phyloP scores from a whole-genome alignment of 805 yeast species.

The Candida yuanshanica region DNA sequence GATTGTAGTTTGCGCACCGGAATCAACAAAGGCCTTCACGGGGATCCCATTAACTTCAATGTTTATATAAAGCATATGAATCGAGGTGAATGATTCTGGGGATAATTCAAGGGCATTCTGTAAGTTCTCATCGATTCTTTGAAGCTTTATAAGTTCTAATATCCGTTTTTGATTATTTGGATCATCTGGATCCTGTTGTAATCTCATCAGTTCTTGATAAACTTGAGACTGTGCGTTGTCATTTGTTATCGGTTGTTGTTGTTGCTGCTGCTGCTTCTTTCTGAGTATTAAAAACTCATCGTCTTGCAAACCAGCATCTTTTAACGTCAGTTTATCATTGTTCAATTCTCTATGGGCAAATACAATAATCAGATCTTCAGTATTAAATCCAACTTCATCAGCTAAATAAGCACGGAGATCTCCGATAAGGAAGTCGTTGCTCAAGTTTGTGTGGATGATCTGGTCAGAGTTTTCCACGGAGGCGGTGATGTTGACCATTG shows the following conservation, averaged over 20 bases:
- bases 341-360: not conserved
- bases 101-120: slow-evolving; percentile 76
- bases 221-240: slow-evolving; percentile 2
- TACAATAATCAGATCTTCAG: not conserved
- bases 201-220: slow-evolving; percentile 39
- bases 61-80: slow-evolving; percentile 77
- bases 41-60: slow-evolving; percentile 73
- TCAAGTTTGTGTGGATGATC: slow-evolving; percentile 46
- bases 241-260: slow-evolving; percentile 9
- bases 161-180: slow-evolving; percentile 64
- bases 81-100: slow-evolving; percentile 84
- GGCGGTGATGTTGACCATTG: slow-evolving; percentile 10
- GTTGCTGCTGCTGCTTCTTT: slow-evolving; percentile 8
- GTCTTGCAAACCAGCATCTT: slow-evolving; percentile 43
- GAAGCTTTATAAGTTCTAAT: slow-evolving; percentile 60
- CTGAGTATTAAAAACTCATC: slow-evolving; percentile 45
- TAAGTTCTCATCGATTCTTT: slow-evolving; percentile 75
- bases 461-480: slow-evolving; percentile 14
- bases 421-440: slow-evolving; percentile 52
- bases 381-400: not conserved
- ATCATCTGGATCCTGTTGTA: slow-evolving; percentile 63
- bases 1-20: slow-evolving; percentile 92
- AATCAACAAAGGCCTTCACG: slow-evolving; percentile 90
- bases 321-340: slow-evolving; percentile 28
- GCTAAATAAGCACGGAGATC: slow-evolving; percentile 66